Evolutionary conservation across 331 rosid species (phyloP).

Genomic region (Erythrophleum ivorense): DNA sequence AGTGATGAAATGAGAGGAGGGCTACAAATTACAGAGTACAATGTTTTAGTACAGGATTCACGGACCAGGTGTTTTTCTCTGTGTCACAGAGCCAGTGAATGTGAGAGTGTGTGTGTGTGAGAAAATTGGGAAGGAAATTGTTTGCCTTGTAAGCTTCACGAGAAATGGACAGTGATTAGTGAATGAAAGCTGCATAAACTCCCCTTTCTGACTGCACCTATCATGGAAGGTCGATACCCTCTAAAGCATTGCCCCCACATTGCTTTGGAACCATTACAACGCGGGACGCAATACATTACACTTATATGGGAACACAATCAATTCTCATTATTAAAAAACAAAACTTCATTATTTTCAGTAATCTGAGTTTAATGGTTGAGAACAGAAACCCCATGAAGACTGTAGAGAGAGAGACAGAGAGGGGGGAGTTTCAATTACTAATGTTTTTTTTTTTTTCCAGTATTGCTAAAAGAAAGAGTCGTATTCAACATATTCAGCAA

Average conservation of each 20-base stretch:
- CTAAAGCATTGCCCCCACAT: constrained; percentile 37
- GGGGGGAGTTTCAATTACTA: background rate
- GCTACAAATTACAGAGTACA: constrained; percentile 38
- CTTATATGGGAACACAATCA: constrained; percentile 32
- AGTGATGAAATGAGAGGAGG: constrained; percentile 43
- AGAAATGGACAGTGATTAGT: constrained; percentile 66
- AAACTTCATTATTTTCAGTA: constrained; percentile 20
- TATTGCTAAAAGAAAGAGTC: background rate
- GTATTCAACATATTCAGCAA: constrained; percentile 27
- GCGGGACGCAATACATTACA: constrained; percentile 36
- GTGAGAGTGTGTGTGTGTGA: constrained; percentile 30
- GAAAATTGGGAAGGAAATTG: constrained; percentile 37
- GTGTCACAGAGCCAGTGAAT: constrained; percentile 34
- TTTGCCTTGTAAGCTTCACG: constrained; percentile 60
- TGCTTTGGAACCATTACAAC: constrained; percentile 24
- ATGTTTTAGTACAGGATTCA: constrained; percentile 54
- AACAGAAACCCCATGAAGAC: background rate
- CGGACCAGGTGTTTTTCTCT: constrained; percentile 68
- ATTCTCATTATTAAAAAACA: background rate
- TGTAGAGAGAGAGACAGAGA: background rate
- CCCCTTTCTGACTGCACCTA: constrained; percentile 38
- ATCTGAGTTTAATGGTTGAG: background rate
- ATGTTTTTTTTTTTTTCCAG: constrained; percentile 3
- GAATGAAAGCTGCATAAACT: constrained; percentile 58
- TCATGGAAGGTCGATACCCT: constrained; percentile 28